Percentiles rank a stretch among this genome's conserved stretches.
Evolutionary conservation across 2,329 filamentous ascomycete genomes (phyloP).

Genomic region (Akanthomyces dipterigenus): DNA sequence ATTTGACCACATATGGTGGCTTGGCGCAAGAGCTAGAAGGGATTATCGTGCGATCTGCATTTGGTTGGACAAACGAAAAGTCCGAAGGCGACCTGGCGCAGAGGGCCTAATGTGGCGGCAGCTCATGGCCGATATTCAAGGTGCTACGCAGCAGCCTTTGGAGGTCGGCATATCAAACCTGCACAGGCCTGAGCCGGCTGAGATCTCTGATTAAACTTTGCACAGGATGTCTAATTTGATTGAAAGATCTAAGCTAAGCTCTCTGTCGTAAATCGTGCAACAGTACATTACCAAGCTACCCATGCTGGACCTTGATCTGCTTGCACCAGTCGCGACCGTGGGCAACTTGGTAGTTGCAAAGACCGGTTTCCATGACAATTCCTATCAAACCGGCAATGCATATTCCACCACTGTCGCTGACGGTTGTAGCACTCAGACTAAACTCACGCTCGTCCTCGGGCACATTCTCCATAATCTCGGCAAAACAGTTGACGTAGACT

Average conservation of each 20-base stretch:
- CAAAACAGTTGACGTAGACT: slow-evolving; percentile 95
- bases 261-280: background rate
- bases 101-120: slow-evolving; percentile 18
- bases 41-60: slow-evolving; percentile 17
- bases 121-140: slow-evolving; percentile 18
- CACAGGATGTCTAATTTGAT: background rate
- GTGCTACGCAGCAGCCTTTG: slow-evolving; percentile 1
- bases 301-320: slow-evolving; percentile 37
- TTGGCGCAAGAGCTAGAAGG: slow-evolving; percentile 13
- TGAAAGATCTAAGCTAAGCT: background rate
- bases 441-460: slow-evolving; percentile 78
- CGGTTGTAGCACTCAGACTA: slow-evolving; percentile 79
- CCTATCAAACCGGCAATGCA: slow-evolving; percentile 80
- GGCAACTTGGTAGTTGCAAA: slow-evolving; percentile 80
- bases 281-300: background rate
- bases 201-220: background rate
- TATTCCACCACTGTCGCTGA: slow-evolving; percentile 87
- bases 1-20: slow-evolving; percentile 20
- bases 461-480: slow-evolving; percentile 82
- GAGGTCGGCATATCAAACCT: background rate
- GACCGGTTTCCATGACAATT: slow-evolving; percentile 71
- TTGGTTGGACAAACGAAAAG: slow-evolving; percentile 14
- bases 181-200: background rate
- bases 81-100: slow-evolving; percentile 11
- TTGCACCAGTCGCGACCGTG: slow-evolving; percentile 71